phyloP scores from a whole-genome alignment of 306 rosid genomes.

The Dalbergia cochinchinensis region DNA sequence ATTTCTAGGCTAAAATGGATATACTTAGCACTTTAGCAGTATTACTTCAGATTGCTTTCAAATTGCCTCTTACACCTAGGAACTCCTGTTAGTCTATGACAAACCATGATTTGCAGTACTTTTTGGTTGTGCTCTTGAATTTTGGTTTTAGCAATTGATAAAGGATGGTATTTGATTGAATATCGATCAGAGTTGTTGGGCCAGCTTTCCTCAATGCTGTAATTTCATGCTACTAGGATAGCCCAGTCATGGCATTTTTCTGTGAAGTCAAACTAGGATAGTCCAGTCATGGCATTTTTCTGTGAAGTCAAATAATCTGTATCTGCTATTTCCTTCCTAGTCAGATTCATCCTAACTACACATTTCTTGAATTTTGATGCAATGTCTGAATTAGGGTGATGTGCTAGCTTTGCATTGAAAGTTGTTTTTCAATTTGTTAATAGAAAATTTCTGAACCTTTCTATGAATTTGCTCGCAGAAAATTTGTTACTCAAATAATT shows the following conservation, averaged over 20 bases:
- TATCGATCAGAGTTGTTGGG: background rate
- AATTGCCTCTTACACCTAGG: constrained; percentile 1
- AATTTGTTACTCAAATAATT: constrained; percentile 72
- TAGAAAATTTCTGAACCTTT: constrained; percentile 41
- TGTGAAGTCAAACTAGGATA: constrained; percentile 10
- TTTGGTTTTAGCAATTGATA: constrained; percentile 37
- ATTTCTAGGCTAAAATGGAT: constrained; percentile 18
- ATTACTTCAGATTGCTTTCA: constrained; percentile 21
- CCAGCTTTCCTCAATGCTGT: background rate
- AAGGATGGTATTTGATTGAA: constrained; percentile 13
- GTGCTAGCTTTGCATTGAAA: constrained; percentile 17
- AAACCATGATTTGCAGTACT: constrained; percentile 17
- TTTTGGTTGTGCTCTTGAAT: background rate
- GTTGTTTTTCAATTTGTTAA: constrained; percentile 12
- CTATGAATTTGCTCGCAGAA: constrained; percentile 63
- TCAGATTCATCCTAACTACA: constrained; percentile 14
- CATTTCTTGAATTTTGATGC: constrained; percentile 30
- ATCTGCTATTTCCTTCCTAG: background rate
- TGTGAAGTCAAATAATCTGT: constrained; percentile 7
- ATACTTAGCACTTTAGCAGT: background rate
- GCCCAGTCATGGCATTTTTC: constrained; percentile 13
- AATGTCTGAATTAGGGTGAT: constrained; percentile 15
- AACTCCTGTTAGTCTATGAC: background rate
- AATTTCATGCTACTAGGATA: constrained; percentile 30
- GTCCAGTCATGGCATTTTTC: constrained; percentile 15